These are phyloP conservation scores for Drechslera avenae DNA, from an alignment of 2,329 filamentous ascomycete species.

Conservation along the genomic window DNA sequence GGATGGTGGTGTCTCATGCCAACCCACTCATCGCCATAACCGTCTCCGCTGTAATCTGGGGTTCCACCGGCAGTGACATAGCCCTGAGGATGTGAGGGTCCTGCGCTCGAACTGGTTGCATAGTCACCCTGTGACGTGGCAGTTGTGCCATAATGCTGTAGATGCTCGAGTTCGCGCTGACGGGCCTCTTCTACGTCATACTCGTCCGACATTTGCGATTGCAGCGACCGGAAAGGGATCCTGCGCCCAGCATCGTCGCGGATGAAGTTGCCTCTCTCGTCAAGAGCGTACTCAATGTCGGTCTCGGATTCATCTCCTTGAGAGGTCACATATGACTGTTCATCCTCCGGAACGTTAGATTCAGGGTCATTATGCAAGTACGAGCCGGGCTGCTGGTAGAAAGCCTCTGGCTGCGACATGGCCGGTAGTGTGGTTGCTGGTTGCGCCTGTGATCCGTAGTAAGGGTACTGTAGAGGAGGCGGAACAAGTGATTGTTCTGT, in stretches of 20 bases:
- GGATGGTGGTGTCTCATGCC: constrained; percentile 49
- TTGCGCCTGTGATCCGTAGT: constrained; percentile 27
- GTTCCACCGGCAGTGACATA: constrained; percentile 23
- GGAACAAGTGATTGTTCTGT: constrained; percentile 30
- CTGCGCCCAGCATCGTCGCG: constrained; percentile 44
- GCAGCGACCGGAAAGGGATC: constrained; percentile 42
- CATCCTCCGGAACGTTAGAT: constrained; percentile 38
- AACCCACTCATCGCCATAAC: constrained; percentile 47
- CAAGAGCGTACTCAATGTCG: constrained; percentile 47
- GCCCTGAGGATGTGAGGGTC: constrained; percentile 25
- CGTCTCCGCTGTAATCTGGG: constrained; percentile 46
- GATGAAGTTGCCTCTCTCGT: constrained; percentile 45
- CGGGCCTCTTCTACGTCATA: constrained; percentile 60
- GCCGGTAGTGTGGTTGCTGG: constrained; percentile 27
- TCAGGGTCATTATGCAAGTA: constrained; percentile 42
- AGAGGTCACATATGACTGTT: constrained; percentile 45
- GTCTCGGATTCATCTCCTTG: constrained; percentile 43
- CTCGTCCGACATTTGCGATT: constrained; percentile 54
- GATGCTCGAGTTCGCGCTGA: constrained; percentile 55
- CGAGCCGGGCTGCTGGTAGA: constrained; percentile 47
- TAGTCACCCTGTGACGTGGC: constrained; percentile 37
- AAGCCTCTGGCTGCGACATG: constrained; percentile 44
- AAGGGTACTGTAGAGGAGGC: constrained; percentile 35
- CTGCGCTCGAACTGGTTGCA: constrained; percentile 34
- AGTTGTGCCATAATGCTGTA: constrained; percentile 52